phyloP scores from a whole-genome alignment of 352 stramenopile species.

The Blastocystis hominis region DNA sequence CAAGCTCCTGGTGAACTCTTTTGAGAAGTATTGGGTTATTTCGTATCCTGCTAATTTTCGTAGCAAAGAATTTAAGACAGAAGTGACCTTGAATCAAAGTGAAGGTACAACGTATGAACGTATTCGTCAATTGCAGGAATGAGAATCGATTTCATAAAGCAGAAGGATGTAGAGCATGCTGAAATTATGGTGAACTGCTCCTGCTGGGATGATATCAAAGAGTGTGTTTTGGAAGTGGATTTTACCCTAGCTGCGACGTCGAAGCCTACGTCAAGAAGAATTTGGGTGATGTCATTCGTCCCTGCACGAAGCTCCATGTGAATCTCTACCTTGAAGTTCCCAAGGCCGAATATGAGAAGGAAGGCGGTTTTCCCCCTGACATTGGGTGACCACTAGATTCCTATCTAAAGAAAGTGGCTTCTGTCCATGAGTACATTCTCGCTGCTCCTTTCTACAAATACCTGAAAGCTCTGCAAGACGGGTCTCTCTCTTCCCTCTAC shows the following conservation, averaged over 20 bases:
- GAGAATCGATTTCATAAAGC: conserved; percentile 45
- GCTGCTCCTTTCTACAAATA: conserved; percentile 42
- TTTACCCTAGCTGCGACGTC: not conserved
- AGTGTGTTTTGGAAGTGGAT: not conserved
- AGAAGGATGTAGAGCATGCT: not conserved
- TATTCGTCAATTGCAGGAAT: conserved; percentile 11
- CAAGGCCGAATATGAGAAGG: conserved; percentile 5
- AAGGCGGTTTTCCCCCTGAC: not conserved
- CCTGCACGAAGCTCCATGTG: not conserved
- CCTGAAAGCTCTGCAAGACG: not conserved
- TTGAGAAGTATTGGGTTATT: not conserved
- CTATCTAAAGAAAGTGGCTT: conserved; percentile 21
- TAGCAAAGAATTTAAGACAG: conserved; percentile 5
- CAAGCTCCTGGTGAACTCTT: conserved; percentile 8
- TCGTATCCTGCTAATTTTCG: not conserved
- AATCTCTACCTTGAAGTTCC: not conserved
- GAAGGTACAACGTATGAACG: not conserved
- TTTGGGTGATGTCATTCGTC: not conserved
- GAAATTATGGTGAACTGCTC: not conserved
- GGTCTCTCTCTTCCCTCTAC: not conserved
- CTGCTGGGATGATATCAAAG: conserved; percentile 44
- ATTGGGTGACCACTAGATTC: not conserved
- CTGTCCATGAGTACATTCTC: conserved; percentile 10
- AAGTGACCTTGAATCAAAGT: conserved; percentile 10
- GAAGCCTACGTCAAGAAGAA: conserved; percentile 1